Evolutionary conservation across 1,284 basidiomycete genomes (phyloP), one percentile per base, ranked within the genome.

Genomic region (Xerocomus cyaneibrunnescens): DNA sequence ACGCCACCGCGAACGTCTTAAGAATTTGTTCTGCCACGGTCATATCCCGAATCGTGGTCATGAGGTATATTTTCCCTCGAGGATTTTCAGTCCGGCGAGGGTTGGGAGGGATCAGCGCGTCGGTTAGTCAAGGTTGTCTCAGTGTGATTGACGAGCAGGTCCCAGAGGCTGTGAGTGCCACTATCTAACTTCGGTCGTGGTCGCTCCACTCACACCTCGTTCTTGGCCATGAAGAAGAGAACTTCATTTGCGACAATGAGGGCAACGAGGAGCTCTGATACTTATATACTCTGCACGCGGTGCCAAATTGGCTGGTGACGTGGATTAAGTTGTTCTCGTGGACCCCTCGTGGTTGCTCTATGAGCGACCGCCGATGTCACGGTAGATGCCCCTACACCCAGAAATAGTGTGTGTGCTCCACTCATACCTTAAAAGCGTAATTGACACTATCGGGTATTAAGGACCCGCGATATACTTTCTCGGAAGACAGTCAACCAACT

Each of bases 201-300:
- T 34, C 7, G 14, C 40, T 19, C 45, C 25, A 13, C 35, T 49
- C 17, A 39, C 22, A 22, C 30, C 21, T 25, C 35, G 5, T 36
- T 43, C 12, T 16, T 35, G 38, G 46, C 10, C n/a, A 38, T 19
- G 30, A 31, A n/a, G 7, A 17, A 43, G 23, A 25, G 9, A 39
- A 41, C 21, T 45, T 58, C 32, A n/a, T 50, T 30, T 34, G 8
- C 5, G 25, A 30, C 4, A 14, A 31, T 55, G 27, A 45, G 23
- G 16, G n/a, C n/a, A n/a, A n/a, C n/a, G n/a, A n/a, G n/a, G n/a
- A n/a, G 21, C 16, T 38, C 31, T 28, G 17, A 40, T 22, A 19
- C 22, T 10, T 5, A 31, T 28, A 32, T 27, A 3, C 9, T 28
- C 21, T 39, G 9, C 60, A 58, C 40, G 48, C 55, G 60, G 38